Percentiles rank a stretch among this genome's conserved stretches.
These are phyloP conservation scores for Daldinia vernicosa DNA, from an alignment of 495 filamentous ascomycete species.

Conservation along the genomic window DNA sequence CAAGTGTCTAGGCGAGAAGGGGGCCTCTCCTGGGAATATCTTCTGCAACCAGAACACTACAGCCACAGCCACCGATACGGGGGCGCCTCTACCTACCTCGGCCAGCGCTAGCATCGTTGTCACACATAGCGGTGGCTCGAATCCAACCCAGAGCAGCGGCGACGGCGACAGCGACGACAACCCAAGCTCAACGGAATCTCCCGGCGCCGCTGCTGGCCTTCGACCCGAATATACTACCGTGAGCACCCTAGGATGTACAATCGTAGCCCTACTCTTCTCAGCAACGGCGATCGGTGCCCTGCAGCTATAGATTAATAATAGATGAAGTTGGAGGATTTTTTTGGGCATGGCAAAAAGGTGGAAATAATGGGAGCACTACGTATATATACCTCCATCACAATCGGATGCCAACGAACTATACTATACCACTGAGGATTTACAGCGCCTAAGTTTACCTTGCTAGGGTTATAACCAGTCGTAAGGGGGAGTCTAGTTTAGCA, in stretches of 20 bases:
- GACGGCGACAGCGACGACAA: not conserved
- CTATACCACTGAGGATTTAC: not conserved
- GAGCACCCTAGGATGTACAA: conserved; percentile 31
- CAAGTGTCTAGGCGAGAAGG: conserved; percentile 50
- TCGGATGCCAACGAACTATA: not conserved
- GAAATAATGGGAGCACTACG: not conserved
- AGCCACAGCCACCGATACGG: conserved; percentile 55
- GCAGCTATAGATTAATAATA: conserved; percentile 24
- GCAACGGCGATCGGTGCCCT: conserved; percentile 42
- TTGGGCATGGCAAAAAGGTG: not conserved
- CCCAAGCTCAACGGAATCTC: conserved; percentile 14
- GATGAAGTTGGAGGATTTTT: not conserved
- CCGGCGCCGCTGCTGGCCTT: conserved; percentile 29
- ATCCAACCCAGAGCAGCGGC: not conserved
- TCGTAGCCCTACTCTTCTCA: conserved; percentile 40
- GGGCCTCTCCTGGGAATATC: conserved; percentile 44
- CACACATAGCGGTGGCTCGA: conserved; percentile 35
- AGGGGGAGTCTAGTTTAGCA: not conserved
- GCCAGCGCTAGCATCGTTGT: conserved; percentile 39
- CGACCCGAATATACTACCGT: conserved; percentile 29
- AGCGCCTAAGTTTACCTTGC: not conserved
- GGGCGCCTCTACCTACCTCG: conserved; percentile 39
- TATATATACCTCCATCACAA: not conserved
- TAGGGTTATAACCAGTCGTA: not conserved
- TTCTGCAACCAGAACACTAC: conserved; percentile 53